Evolutionary conservation across 768 basidiomycete species (phyloP).

Genomic region (Postia placenta): DNA sequence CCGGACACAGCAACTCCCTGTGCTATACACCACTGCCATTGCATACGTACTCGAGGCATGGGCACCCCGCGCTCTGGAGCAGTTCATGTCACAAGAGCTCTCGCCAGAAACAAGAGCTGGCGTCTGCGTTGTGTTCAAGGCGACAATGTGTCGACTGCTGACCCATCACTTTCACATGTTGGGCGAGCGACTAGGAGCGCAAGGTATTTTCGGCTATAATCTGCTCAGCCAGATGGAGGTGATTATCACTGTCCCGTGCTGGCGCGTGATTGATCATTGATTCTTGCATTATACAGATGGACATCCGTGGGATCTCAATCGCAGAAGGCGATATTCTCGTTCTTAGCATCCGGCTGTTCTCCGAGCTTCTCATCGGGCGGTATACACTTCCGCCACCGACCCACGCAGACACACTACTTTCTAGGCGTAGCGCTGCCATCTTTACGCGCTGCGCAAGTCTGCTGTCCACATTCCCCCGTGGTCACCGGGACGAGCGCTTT

Average conservation of each 20-base stretch:
- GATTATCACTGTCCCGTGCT: background rate
- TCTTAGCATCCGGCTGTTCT: constrained; percentile 17
- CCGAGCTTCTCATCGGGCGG: constrained; percentile 52
- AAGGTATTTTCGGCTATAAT: constrained; percentile 10
- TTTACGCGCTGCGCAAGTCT: background rate
- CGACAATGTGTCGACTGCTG: constrained; percentile 1
- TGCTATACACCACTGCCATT: background rate
- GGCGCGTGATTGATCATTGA: background rate
- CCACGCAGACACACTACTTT: constrained; percentile 40
- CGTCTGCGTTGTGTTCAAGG: constrained; percentile 1
- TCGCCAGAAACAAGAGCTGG: background rate
- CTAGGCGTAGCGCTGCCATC: constrained; percentile 33
- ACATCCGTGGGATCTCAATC: constrained; percentile 13
- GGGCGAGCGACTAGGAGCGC: constrained; percentile 4
- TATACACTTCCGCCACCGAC: constrained; percentile 42
- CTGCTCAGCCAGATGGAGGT: constrained; percentile 9
- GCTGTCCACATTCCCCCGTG: background rate
- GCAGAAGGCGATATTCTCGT: constrained; percentile 20
- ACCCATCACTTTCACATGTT: background rate
- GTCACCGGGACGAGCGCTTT: constrained; percentile 1
- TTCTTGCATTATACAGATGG: background rate
- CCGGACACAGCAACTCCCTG: constrained; percentile 3
- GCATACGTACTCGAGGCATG: background rate
- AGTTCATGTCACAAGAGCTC: background rate
- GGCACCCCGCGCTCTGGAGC: background rate